Conservation (phyloP, 2,329 filamentous ascomycete species). For the Penicillium oxalicum region DNA sequence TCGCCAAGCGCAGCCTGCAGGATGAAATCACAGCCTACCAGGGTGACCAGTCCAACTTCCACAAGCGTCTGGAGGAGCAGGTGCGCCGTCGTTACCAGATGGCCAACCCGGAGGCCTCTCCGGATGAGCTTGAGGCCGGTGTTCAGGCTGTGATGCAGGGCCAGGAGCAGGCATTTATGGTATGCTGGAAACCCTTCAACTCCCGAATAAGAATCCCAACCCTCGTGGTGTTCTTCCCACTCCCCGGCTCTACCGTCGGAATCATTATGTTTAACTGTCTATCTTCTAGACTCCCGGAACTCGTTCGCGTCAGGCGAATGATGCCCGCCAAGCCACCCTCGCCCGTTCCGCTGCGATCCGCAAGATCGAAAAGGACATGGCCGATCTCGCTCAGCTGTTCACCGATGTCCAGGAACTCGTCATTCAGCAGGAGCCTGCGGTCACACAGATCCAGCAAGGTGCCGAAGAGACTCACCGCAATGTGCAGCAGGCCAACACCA, state of each 20-base stretch:
- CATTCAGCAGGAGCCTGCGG: slow-evolving; percentile 74
- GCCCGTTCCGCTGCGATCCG: slow-evolving; percentile 81
- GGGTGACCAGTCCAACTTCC: slow-evolving; percentile 70
- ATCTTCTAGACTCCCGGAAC: slow-evolving; percentile 28
- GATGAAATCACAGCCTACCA: slow-evolving; percentile 76
- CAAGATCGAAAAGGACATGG: slow-evolving; percentile 87
- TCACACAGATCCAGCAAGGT: slow-evolving; percentile 78
- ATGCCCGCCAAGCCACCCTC: slow-evolving; percentile 70
- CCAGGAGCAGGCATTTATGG: slow-evolving; percentile 72
- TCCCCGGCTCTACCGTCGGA: neutral
- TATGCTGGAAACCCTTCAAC: slow-evolving; percentile 45
- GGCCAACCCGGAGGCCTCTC: slow-evolving; percentile 72
- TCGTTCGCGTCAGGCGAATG: slow-evolving; percentile 66
- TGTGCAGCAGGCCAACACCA: slow-evolving; percentile 74
- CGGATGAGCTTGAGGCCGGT: slow-evolving; percentile 70
- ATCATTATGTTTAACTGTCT: neutral
- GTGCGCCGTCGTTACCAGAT: slow-evolving; percentile 88
- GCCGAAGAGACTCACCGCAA: slow-evolving; percentile 80
- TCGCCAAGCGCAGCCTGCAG: slow-evolving; percentile 73
- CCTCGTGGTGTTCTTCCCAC: no score
- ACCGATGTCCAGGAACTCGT: slow-evolving; percentile 82
- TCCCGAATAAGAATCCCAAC: neutral
- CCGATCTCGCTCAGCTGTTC: slow-evolving; percentile 81
- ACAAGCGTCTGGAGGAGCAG: slow-evolving; percentile 72
- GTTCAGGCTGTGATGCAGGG: slow-evolving; percentile 60